A percentile compares a stretch with the other conserved stretches of the same genome.
Conservation (phyloP, 768 basidiomycete genomes). For the Baorangia bicolor region DNA sequence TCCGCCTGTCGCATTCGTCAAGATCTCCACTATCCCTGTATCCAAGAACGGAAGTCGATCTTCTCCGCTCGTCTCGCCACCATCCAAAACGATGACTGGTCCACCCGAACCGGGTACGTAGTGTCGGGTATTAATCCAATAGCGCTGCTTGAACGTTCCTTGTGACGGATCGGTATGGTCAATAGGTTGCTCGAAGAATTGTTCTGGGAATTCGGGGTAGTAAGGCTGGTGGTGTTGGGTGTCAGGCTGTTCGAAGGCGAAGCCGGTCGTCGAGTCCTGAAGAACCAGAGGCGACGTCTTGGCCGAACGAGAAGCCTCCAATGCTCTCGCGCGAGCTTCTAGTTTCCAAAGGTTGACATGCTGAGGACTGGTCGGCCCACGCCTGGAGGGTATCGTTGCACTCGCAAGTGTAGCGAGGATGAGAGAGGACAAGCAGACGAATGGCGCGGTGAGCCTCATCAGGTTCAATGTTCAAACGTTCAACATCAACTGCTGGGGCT, state of each 20-base stretch:
- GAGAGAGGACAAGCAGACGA: slow-evolving; percentile 13
- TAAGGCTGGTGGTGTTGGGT: slow-evolving; percentile 6
- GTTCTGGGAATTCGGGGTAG: slow-evolving; percentile 48
- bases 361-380: slow-evolving; percentile 46
- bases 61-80: slow-evolving; percentile 88
- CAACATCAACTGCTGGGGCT: neutral
- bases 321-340: slow-evolving; percentile 23
- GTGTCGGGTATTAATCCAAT: slow-evolving; percentile 86
- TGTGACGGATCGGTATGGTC: slow-evolving; percentile 69
- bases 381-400: slow-evolving; percentile 8
- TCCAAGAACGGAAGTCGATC: slow-evolving; percentile 55
- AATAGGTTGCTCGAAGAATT: slow-evolving; percentile 81
- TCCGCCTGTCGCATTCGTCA: slow-evolving; percentile 82
- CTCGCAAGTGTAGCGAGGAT: slow-evolving; percentile 8
- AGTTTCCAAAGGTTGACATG: slow-evolving; percentile 67
- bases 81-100: slow-evolving; percentile 89
- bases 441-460: slow-evolving; percentile 19
- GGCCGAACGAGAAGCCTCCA: slow-evolving; percentile 11
- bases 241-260: slow-evolving; percentile 4
- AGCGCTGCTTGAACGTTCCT: slow-evolving; percentile 81
- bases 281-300: slow-evolving; percentile 20
- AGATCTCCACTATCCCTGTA: slow-evolving; percentile 83
- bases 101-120: slow-evolving; percentile 69
- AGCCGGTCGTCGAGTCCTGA: slow-evolving; percentile 17
- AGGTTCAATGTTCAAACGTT: too few relatives aligned